These are phyloP conservation scores for Leptographium radiaticola DNA, from an alignment of 2,329 filamentous ascomycete genomes.

Conservation along the genomic window DNA sequence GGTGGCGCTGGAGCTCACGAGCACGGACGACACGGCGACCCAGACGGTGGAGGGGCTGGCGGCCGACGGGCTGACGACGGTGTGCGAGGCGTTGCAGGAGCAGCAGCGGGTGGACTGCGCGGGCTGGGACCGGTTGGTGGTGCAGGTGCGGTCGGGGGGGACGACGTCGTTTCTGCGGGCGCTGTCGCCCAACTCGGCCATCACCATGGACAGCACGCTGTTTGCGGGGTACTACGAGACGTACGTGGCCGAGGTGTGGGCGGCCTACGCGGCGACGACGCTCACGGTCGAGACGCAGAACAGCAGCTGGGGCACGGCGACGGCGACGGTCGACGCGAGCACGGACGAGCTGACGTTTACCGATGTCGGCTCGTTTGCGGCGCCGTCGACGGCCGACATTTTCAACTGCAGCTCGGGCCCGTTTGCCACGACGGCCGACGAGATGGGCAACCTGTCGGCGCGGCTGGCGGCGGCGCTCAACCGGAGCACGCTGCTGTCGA, in stretches of 20 bases:
- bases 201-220: conserved; percentile 27
- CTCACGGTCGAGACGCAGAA: conserved; percentile 42
- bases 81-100: conserved; percentile 29
- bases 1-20: conserved; percentile 41
- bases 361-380: conserved; percentile 26
- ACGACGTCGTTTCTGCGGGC: conserved; percentile 26
- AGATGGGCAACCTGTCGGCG: conserved; percentile 52
- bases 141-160: conserved; percentile 23
- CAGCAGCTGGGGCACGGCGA: conserved; percentile 32
- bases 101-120: conserved; percentile 33
- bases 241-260: conserved; percentile 40
- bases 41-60: conserved; percentile 37
- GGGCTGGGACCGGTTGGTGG: conserved; percentile 39
- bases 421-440: conserved; percentile 33
- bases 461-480: conserved; percentile 67
- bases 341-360: conserved; percentile 26
- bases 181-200: conserved; percentile 38
- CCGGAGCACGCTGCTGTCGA: conserved; percentile 50
- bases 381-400: conserved; percentile 35
- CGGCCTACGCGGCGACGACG: conserved; percentile 28
- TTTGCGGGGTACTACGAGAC: conserved; percentile 36
- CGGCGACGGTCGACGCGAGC: conserved; percentile 25
- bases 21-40: conserved; percentile 25
- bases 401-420: conserved; percentile 43
- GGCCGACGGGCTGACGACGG: conserved; percentile 28